phyloP scores from a whole-genome alignment of 352 stramenopile species.

The Phytophthora megakarya region DNA sequence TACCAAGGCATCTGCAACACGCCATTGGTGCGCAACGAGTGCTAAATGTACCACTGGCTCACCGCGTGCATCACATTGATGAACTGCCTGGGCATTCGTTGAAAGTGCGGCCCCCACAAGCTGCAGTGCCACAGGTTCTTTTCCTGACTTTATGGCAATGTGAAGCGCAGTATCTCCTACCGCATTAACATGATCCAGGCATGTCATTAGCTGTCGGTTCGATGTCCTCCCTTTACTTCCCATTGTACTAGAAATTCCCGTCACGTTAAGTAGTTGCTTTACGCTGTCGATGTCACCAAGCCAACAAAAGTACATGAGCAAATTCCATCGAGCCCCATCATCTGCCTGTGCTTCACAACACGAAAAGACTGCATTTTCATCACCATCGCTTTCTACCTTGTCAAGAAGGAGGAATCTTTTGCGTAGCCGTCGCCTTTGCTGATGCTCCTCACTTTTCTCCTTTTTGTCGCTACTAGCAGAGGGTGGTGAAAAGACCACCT shows the following conservation, averaged over 20 bases:
- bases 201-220: conserved; percentile 42
- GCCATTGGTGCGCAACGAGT: conserved; percentile 65
- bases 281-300: conserved; percentile 53
- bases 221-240: conserved; percentile 28
- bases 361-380: conserved; percentile 28
- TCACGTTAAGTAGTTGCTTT: conserved; percentile 35
- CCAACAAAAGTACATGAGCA: conserved; percentile 74
- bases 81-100: conserved; percentile 42
- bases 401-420: conserved; percentile 41
- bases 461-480: conserved; percentile 15
- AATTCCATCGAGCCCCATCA: conserved; percentile 57
- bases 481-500: conserved; percentile 42
- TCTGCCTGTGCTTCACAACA: conserved; percentile 41
- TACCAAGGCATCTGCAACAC: conserved; percentile 57
- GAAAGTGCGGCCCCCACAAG: conserved; percentile 48
- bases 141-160: conserved; percentile 61
- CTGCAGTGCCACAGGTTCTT: conserved; percentile 39
- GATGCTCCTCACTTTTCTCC: conserved; percentile 32
- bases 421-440: conserved; percentile 24
- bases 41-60: conserved; percentile 67
- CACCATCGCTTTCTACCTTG: conserved; percentile 31
- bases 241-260: conserved; percentile 14
- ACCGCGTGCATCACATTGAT: conserved; percentile 52
- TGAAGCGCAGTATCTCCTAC: conserved; percentile 72
- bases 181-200: conserved; percentile 64